phyloP scores from a whole-genome alignment of 345 rosid species.

The Lumnitzera littorea region DNA sequence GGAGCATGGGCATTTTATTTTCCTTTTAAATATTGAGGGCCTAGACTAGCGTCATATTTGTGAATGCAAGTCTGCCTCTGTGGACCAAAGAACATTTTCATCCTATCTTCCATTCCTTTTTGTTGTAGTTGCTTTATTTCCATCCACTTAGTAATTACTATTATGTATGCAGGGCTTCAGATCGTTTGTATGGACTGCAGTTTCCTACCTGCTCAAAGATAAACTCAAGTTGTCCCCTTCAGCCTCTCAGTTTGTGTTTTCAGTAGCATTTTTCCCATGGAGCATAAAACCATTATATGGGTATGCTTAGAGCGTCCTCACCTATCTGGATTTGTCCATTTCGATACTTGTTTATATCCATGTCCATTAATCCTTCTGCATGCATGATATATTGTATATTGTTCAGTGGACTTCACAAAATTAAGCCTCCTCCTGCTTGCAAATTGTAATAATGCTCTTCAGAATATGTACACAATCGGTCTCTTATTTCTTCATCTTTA shows the following conservation, averaged over 20 bases:
- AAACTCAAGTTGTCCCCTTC: constrained; percentile 85
- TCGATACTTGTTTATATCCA: neutral
- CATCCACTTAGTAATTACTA: neutral
- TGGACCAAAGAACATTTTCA: too few species aligned
- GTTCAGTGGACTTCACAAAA: too few species aligned
- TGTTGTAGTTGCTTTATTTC: neutral
- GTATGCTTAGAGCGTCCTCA: constrained; percentile 25
- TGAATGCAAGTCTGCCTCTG: too few species aligned
- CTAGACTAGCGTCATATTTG: too few species aligned
- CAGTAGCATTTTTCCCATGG: constrained; percentile 93
- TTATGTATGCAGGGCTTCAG: constrained; percentile 65
- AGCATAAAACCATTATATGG: constrained; percentile 94
- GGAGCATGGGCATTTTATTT: too few species aligned
- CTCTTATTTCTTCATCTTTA: neutral
- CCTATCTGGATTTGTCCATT: neutral
- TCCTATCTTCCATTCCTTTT: neutral
- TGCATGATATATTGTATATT: too few species aligned
- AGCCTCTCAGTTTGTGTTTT: constrained; percentile 79
- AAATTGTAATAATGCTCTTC: too few species aligned
- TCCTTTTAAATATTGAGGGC: too few species aligned
- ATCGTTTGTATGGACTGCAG: constrained; percentile 97
- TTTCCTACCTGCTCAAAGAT: constrained; percentile 94
- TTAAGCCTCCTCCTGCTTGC: too few species aligned
- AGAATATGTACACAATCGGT: too few species aligned
- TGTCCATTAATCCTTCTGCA: neutral